Base-by-base conservation (phyloP, 1,284 basidiomycete genomes). In the Stereum hirsutum region DNA sequence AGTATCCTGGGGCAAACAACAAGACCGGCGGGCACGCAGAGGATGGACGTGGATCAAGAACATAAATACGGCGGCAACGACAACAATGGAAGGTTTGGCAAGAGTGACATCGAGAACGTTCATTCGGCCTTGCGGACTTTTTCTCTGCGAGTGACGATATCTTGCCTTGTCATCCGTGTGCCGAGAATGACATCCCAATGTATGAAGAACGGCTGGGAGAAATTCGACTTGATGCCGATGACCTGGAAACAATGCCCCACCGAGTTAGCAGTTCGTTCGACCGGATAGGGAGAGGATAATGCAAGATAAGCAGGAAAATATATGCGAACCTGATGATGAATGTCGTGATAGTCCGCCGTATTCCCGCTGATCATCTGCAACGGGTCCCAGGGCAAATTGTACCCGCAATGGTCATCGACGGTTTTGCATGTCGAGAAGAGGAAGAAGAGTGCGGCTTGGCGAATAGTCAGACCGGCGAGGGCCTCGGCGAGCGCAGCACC, bases 381-480 rank as follows among this genome's bases (percentile, higher is more conserved):
- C 1, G 89, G 89, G 58, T 96, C 94, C 64, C 84, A 92, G 42
- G 91, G 91, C 19, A 98, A 65, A 21, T 64, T 72, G 60, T 96
- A 97, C 1, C 95, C 95, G 50, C 94, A 97, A 62, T 99, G 95
- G 60, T 99, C 96, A 54, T 97, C 93, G 35, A 99, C 92, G 1
- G 95, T 98, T 71, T 99, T 99, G 56, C 89, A 66, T 1, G 87
- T 89, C 14, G 88, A 87, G 49, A 98, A 67, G 7, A 68, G 68
- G 60, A 98, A 99, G 45, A 98, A 72, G 38, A 97, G 55, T 45
- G 81, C 79, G n/a, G 89, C 81, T 60, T 94, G 89, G 7, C 96
- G 82, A 3, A 85, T 72, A 14, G 78, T 80, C 75, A 99, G 84
- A 10, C 72, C 60, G 0, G 86, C 72, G 6, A 80, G 26, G 15